phyloP scores from a whole-genome alignment of 2,329 filamentous ascomycete species.

The Aspergillus sp. region DNA sequence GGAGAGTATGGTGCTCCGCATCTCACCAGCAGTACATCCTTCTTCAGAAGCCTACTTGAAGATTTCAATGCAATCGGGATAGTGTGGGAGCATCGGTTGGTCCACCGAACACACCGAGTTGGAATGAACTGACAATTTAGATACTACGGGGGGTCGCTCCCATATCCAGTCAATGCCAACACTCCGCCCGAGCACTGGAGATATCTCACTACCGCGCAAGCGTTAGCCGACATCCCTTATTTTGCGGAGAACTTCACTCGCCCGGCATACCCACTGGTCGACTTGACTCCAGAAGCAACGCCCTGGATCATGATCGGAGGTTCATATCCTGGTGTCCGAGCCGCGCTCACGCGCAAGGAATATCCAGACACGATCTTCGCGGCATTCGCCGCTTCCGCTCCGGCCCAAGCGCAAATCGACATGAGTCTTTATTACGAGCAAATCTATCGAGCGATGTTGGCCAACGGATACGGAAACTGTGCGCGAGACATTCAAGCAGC shows the following conservation, averaged over 20 bases:
- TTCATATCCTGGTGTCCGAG: constrained; percentile 51
- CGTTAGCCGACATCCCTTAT: constrained; percentile 50
- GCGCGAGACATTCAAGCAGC: constrained; percentile 55
- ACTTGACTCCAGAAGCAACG: constrained; percentile 45
- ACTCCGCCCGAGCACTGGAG: constrained; percentile 46
- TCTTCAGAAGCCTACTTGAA: constrained; percentile 37
- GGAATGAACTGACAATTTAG: constrained; percentile 23
- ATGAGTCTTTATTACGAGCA: constrained; percentile 59
- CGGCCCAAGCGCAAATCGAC: constrained; percentile 53
- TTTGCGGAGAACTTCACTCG: constrained; percentile 49
- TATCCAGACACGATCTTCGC: constrained; percentile 50
- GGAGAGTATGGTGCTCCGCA: constrained; percentile 31
- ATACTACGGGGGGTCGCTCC: constrained; percentile 49
- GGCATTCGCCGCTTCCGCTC: constrained; percentile 47
- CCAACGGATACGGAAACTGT: constrained; percentile 57
- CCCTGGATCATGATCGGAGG: constrained; percentile 55
- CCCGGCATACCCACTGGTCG: constrained; percentile 32
- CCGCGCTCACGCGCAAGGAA: constrained; percentile 49
- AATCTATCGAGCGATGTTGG: constrained; percentile 52
- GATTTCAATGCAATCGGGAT: constrained; percentile 46
- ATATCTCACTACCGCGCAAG: constrained; percentile 50
- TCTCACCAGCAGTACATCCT: constrained; percentile 25
- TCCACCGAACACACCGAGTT: background rate
- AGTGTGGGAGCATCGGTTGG: constrained; percentile 50
- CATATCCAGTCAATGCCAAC: constrained; percentile 40